Percentiles rank a stretch among this genome's conserved stretches.
Conservation (phyloP, 345 rosid genomes). For the Trapa bicornis region DNA sequence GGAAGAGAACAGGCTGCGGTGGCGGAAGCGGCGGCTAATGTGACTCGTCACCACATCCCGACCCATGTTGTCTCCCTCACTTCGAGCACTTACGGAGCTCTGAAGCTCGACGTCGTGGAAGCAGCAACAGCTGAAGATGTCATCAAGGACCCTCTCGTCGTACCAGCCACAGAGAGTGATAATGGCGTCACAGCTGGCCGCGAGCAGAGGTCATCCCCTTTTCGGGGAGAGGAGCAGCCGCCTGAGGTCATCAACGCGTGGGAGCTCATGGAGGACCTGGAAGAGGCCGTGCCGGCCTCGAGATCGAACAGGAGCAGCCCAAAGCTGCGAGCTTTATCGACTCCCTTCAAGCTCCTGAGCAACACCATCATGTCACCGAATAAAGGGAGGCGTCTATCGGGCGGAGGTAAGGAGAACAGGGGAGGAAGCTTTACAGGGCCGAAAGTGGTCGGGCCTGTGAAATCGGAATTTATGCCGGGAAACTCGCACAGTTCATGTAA, state of each 20-base stretch:
- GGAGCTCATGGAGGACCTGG: slow-evolving; percentile 41
- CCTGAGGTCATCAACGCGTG: slow-evolving; percentile 33
- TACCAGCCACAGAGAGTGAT: slow-evolving; percentile 11
- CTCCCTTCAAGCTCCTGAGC: slow-evolving; percentile 29
- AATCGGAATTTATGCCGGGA: slow-evolving; percentile 14
- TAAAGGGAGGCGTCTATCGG: slow-evolving; percentile 19
- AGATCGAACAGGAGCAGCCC: slow-evolving; percentile 13
- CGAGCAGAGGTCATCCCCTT: slow-evolving; percentile 17
- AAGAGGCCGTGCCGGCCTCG: slow-evolving; percentile 18
- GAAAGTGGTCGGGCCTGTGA: slow-evolving; percentile 1
- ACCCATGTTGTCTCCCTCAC: slow-evolving; percentile 80
- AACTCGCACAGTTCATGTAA: slow-evolving; percentile 14
- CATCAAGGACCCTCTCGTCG: slow-evolving; percentile 15
- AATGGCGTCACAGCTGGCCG: background rate
- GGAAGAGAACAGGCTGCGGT: slow-evolving; percentile 25
- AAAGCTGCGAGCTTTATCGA: slow-evolving; percentile 17
- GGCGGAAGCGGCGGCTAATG: slow-evolving; percentile 20
- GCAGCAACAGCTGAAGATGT: background rate
- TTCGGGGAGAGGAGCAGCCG: slow-evolving; percentile 7
- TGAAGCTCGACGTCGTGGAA: slow-evolving; percentile 37
- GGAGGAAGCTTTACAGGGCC: slow-evolving; percentile 8
- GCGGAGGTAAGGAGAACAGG: slow-evolving; percentile 23
- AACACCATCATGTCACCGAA: slow-evolving; percentile 29
- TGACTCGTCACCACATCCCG: slow-evolving; percentile 32
- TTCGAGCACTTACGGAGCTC: slow-evolving; percentile 74